These are phyloP conservation scores for Penicillium vulpinum DNA, from an alignment of 2,329 filamentous ascomycete species.

Conservation along the genomic window DNA sequence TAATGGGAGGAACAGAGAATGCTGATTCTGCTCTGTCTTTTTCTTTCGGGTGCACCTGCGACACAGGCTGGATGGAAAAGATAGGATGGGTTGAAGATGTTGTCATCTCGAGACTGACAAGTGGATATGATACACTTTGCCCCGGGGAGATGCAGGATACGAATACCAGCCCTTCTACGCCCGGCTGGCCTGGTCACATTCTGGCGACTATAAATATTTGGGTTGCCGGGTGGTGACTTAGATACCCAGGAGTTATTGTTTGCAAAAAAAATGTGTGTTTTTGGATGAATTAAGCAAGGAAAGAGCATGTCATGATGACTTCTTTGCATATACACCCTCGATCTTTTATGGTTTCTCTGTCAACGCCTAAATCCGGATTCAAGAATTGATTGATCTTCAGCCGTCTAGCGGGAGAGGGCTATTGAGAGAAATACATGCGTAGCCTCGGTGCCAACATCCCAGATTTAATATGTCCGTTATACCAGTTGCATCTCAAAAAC, in stretches of 20 bases:
- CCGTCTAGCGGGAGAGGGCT: background rate
- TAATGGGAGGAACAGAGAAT: background rate
- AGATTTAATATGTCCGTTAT: background rate
- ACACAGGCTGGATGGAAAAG: background rate
- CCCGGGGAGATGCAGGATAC: background rate
- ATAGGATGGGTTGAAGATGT: background rate
- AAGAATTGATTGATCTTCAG: background rate
- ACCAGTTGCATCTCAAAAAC: background rate
- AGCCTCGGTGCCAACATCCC: background rate
- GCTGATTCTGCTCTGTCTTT: background rate
- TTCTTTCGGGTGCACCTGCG: background rate
- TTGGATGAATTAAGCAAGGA: background rate
- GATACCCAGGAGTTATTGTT: conserved; percentile 22
- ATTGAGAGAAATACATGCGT: background rate
- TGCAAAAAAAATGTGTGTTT: background rate
- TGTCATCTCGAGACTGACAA: background rate
- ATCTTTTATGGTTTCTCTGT: background rate
- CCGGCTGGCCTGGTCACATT: conserved; percentile 3
- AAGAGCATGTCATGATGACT: background rate
- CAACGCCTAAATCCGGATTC: background rate
- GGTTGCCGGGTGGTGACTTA: conserved; percentile 6
- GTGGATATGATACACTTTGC: background rate
- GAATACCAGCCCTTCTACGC: background rate
- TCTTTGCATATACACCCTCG: background rate
- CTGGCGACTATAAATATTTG: conserved; percentile 4